phyloP scores from a whole-genome alignment of 1,284 basidiomycete species.

The Sphaerobolus stellatus region DNA sequence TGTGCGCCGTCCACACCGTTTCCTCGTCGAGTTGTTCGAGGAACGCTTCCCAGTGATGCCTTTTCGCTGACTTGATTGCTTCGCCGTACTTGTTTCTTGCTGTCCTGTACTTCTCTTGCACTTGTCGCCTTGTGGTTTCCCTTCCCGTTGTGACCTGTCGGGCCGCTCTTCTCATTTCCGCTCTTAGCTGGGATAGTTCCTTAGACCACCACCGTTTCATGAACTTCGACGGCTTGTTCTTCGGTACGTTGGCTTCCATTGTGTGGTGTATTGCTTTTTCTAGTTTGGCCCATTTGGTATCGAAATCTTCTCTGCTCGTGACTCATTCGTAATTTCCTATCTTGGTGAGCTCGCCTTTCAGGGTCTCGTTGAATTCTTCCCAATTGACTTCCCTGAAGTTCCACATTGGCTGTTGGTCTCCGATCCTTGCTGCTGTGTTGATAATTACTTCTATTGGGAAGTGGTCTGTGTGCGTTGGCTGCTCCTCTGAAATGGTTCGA shows the following conservation, averaged over 20 bases:
- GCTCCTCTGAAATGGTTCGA: background rate
- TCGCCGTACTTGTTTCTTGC: background rate
- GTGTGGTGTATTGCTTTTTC: no score
- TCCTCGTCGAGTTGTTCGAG: background rate
- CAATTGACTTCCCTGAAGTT: background rate
- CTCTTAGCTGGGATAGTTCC: background rate
- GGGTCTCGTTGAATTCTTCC: background rate
- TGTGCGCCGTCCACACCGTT: background rate
- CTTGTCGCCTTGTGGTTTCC: background rate
- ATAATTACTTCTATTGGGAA: background rate
- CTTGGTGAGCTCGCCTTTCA: background rate
- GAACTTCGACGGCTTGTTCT: background rate
- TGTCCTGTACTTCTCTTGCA: background rate
- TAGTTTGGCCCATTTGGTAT: no score
- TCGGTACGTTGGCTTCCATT: no score
- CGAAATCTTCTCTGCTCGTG: background rate
- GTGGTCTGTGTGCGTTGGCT: background rate
- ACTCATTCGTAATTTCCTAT: background rate
- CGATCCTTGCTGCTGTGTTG: background rate
- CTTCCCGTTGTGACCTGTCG: background rate
- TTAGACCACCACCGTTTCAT: background rate
- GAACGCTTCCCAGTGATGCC: background rate
- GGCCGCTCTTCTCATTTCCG: background rate
- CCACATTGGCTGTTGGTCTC: background rate
- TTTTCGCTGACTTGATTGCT: background rate